Conservation (phyloP, 495 filamentous ascomycete species). For the Echria macrotheca region DNA sequence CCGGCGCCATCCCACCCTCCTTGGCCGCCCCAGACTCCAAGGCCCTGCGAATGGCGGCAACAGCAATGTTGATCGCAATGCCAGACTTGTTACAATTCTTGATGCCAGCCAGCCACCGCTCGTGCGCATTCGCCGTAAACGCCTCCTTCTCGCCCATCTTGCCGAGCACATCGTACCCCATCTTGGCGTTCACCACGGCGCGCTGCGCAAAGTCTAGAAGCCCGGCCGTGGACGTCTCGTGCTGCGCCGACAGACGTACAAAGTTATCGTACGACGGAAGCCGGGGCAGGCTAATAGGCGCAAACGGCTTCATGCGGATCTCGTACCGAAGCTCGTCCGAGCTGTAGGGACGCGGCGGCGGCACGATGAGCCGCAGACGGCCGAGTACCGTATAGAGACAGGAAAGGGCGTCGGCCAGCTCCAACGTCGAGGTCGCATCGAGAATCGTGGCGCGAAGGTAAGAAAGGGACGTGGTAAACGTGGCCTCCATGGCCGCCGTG, state of each 20-base stretch:
- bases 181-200: conserved; percentile 55
- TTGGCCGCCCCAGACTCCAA: conserved; percentile 9
- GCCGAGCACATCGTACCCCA: conserved; percentile 57
- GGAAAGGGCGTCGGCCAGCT: conserved; percentile 63
- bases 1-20: conserved; percentile 15
- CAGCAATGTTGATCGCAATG: conserved; percentile 60
- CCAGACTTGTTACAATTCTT: conserved; percentile 58
- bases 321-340: conserved; percentile 70
- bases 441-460: conserved; percentile 57
- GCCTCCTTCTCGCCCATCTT: conserved; percentile 43
- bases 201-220: conserved; percentile 58
- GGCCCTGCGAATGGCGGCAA: conserved; percentile 52
- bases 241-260: conserved; percentile 30
- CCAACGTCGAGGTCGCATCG: conserved; percentile 62
- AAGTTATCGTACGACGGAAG: conserved; percentile 65
- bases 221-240: conserved; percentile 28
- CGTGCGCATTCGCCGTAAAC: conserved; percentile 46
- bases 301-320: conserved; percentile 85
- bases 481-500: conserved; percentile 30
- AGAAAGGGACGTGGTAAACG: conserved; percentile 51
- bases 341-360: conserved; percentile 62
- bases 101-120: conserved; percentile 52
- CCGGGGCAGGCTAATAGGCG: conserved; percentile 61
- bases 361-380: conserved; percentile 54
- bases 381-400: conserved; percentile 61